Base-by-base conservation (phyloP, 73 alveolate genomes). In the Urostyla sp. region DNA sequence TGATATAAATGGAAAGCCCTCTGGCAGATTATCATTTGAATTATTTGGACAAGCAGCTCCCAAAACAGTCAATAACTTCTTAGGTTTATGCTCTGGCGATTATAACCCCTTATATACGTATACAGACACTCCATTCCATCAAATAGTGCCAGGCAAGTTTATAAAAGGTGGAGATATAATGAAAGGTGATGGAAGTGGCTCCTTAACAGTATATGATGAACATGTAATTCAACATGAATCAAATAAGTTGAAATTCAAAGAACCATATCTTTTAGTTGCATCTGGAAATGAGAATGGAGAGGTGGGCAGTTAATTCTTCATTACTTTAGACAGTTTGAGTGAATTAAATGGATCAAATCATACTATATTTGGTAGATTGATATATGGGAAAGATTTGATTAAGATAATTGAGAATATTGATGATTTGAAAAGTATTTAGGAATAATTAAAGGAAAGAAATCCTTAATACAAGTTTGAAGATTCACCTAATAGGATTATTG, bases 41-140 rank as follows among this genome's bases (percentile, higher is more conserved):
- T 40, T 87, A 43, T 87, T 54, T 66, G 94, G 94, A n/a, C 43
- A 87, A n/a, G 74, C 66, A 18, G 89, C 90, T 28, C 90, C 90
- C 11, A 87, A 87, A 75, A 78, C 88, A 0, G 94, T 87, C 34
- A 80, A 87, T 49, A 87, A 87, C 77, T 87, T 87, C 90, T 56
- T 78, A 32, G 94, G 75, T 0, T 36, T 87, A 31, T 78, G 91
- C 44, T 28, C 83, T 1, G 94, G 90, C 0, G 91, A 75, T 31
- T 78, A 53, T 52, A 35, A 35, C 28, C 30, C 31, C 13, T 32
- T 28, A 0, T 32, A 67, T 40, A 26, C 51, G n/a, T 86, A 86
- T 57, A 48, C 40, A 20, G 89, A 60, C 31, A 31, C 77, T 35
- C 27, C 26, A 45, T 50, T 86, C 69, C 94, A 86, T 52, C 21